phyloP scores from a whole-genome alignment of 768 basidiomycete species.

The Tephrocybe sp. region DNA sequence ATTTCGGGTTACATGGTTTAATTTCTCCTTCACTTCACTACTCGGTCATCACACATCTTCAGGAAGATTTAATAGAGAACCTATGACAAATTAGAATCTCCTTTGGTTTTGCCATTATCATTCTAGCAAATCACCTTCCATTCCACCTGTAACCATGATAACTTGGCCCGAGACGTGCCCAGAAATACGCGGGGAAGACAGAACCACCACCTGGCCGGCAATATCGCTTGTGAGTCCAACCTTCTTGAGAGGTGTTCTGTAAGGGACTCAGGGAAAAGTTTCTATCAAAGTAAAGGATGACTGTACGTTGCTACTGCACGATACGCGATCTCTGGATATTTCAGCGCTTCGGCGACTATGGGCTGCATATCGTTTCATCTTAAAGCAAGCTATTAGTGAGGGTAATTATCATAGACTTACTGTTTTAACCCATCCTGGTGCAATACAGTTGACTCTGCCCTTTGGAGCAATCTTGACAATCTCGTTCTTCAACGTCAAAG shows the following conservation, averaged over 20 bases:
- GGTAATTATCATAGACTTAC: slow-evolving; percentile 16
- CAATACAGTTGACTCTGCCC: slow-evolving; percentile 69
- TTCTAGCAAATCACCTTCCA: slow-evolving; percentile 54
- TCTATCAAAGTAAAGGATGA: neutral
- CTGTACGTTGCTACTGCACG: slow-evolving; percentile 66
- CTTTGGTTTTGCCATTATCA: neutral
- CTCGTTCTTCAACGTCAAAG: slow-evolving; percentile 71
- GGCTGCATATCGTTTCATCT: slow-evolving; percentile 24
- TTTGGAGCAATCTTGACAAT: slow-evolving; percentile 72
- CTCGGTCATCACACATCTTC: slow-evolving; percentile 18
- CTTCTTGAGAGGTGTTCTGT: slow-evolving; percentile 68
- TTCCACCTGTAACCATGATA: slow-evolving; percentile 71
- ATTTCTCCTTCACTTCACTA: slow-evolving; percentile 9
- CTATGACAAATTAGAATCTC: slow-evolving; percentile 17
- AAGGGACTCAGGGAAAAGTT: neutral
- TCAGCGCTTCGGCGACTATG: slow-evolving; percentile 56
- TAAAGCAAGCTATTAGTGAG: neutral
- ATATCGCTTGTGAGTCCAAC: slow-evolving; percentile 60
- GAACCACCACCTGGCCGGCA: slow-evolving; percentile 58
- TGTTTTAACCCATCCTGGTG: slow-evolving; percentile 68
- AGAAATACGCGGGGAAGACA: slow-evolving; percentile 60
- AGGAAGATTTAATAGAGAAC: slow-evolving; percentile 30
- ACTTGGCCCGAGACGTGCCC: slow-evolving; percentile 72
- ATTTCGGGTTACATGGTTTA: slow-evolving; percentile 23
- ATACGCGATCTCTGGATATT: slow-evolving; percentile 52